Percentiles rank a stretch among this genome's conserved stretches.
Conservation (phyloP, 768 basidiomycete species). For the Antrodiella citrinella region DNA sequence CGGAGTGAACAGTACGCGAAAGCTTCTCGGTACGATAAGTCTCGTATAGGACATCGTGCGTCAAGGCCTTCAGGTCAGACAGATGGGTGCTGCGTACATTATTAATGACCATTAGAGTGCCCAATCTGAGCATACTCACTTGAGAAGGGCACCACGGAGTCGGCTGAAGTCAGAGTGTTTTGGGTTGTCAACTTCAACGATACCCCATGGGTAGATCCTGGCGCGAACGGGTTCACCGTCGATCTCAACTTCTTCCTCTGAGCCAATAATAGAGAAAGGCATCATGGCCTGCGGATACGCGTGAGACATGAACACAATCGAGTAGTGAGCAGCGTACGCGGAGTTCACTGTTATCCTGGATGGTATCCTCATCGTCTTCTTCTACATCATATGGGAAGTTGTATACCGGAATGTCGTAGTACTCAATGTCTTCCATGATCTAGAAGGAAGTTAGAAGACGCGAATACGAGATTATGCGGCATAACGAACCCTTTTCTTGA, state of each 20-base stretch:
- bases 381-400: conserved; percentile 99
- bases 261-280: conserved; percentile 96
- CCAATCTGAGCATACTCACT: conserved; percentile 38
- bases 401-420: conserved; percentile 97
- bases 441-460: conserved; percentile 26
- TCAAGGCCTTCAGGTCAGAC: conserved; percentile 88
- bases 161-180: conserved; percentile 98
- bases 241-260: conserved; percentile 93
- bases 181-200: conserved; percentile 98
- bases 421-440: conserved; percentile 99
- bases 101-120: background rate
- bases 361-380: conserved; percentile 98
- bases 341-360: conserved; percentile 94
- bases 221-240: conserved; percentile 89
- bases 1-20: conserved; percentile 79
- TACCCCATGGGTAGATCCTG: conserved; percentile 96
- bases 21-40: conserved; percentile 98
- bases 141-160: conserved; percentile 83
- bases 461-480: background rate
- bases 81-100: conserved; percentile 69
- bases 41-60: conserved; percentile 91
- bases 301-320: background rate
- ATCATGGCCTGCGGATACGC: conserved; percentile 62
- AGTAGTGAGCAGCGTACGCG: conserved; percentile 41
- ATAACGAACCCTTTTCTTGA: conserved; percentile 80